Evolutionary conservation across 768 basidiomycete species (phyloP).

Genomic region (Suillus placidus): DNA sequence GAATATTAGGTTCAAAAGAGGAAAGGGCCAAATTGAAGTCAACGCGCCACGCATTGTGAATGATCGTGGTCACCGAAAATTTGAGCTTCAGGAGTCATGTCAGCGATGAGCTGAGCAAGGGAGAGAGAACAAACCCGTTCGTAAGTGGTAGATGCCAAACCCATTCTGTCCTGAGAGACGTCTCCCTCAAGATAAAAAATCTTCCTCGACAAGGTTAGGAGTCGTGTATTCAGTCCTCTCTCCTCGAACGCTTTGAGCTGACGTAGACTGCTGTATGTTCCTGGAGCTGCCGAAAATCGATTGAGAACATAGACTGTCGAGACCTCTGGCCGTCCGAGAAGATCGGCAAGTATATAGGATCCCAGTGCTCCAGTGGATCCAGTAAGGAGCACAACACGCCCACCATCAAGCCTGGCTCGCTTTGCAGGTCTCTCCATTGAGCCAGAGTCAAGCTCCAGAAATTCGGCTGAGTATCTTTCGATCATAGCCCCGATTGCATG

Average conservation of each 20-base stretch:
- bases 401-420: neutral
- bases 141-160: slow-evolving; percentile 26
- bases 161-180: slow-evolving; percentile 26
- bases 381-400: slow-evolving; percentile 37
- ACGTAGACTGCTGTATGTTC: slow-evolving; percentile 17
- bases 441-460: slow-evolving; percentile 21
- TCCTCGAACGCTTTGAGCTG: slow-evolving; percentile 35
- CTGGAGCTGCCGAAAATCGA: slow-evolving; percentile 14
- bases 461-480: slow-evolving; percentile 33
- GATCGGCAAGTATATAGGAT: slow-evolving; percentile 32
- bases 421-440: neutral
- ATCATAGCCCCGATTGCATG: slow-evolving; percentile 41
- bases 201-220: slow-evolving; percentile 30
- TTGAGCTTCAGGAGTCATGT: slow-evolving; percentile 8
- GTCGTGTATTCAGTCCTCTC: slow-evolving; percentile 29
- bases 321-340: slow-evolving; percentile 24
- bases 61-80: slow-evolving; percentile 29
- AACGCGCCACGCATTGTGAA: slow-evolving; percentile 42
- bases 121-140: slow-evolving; percentile 27
- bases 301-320: slow-evolving; percentile 35
- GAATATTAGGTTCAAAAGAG: slow-evolving; percentile 39
- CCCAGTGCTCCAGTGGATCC: slow-evolving; percentile 45
- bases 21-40: slow-evolving; percentile 41
- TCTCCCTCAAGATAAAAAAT: slow-evolving; percentile 41
- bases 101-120: neutral